Evolutionary conservation across 306 rosid genomes (phyloP).

Genomic region (Herpetospermum pedunculosum): DNA sequence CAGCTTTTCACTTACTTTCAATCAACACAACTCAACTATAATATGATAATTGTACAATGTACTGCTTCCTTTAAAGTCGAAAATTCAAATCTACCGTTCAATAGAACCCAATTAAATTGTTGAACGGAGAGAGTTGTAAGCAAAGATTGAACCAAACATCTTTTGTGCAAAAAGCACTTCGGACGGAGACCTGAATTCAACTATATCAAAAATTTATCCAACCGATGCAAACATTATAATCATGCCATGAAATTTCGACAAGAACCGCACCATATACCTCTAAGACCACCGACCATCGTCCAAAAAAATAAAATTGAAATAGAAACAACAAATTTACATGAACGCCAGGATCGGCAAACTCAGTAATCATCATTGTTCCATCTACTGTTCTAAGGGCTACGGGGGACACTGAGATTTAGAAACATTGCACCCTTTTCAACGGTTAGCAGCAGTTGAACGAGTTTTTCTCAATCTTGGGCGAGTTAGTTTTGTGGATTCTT

Average conservation of each 20-base stretch:
- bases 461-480: constrained; percentile 31
- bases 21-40: too few species aligned
- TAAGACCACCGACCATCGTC: not conserved
- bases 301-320: constrained; percentile 28
- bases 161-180: not conserved
- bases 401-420: not conserved
- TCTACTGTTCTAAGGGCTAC: not conserved
- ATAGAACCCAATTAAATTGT: not conserved
- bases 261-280: not conserved
- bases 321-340: constrained; percentile 45
- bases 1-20: not conserved
- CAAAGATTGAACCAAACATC: not conserved
- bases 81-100: not conserved
- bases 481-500: constrained; percentile 25
- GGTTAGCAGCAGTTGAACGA: constrained; percentile 4
- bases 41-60: too few species aligned
- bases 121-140: not conserved
- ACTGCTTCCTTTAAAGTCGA: too few species aligned
- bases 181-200: not conserved
- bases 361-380: constrained; percentile 18
- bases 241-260: not conserved
- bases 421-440: constrained; percentile 1
- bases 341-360: constrained; percentile 23
- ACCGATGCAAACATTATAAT: not conserved
- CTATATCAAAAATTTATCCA: not conserved